Base-by-base conservation (phyloP, 1,284 basidiomycete species). In the Apiotrichum gamsii region DNA sequence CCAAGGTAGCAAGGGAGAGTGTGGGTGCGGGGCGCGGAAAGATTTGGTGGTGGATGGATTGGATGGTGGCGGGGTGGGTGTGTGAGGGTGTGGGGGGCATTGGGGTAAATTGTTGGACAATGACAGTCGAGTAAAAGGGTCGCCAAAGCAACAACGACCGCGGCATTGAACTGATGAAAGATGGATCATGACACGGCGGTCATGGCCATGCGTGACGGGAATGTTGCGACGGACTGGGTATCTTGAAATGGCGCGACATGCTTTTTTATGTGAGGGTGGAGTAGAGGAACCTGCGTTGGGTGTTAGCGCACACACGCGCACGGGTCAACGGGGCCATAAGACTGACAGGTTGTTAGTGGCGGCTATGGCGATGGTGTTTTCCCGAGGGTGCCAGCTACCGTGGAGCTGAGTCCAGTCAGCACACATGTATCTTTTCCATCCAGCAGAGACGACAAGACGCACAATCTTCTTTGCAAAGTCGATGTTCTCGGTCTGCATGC, bases 391-490 rank as follows among this genome's bases (percentile, higher is more conserved):
- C 87, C 90, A 97, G 74, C 90, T 95, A 45, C 88, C 87, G 71
- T 93, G 90, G 60, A 93, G 75, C 72, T 70, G 15, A 39, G 10
- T n/a, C 15, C 11, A 5, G 32, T 58, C 43, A 64, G 56, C 49
- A 8, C 16, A 6, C 8, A 1, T 14, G 34, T 11, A 13, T 41
- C 37, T 8, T 30, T 11, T 24, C 3, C 15, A 6, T 11, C 25
- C 6, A 6, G 25, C 25, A 28, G 8, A 28, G 8, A 28, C 25
- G n/a, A 28, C 25, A 11, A 9, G 3, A 62, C 78, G 74, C 50
- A 80, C 68, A 65, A 99, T 98, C 82, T 98, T 98, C 85, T 97
- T 98, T 76, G 94, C 94, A 74, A 97, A 99, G 75, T 96, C 91
- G 59, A 94, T 80, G 32, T 87, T 84, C 65, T 95, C 90, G 60